Base-by-base conservation (phyloP, 805 yeast species). In the Myxozyma udenii region DNA sequence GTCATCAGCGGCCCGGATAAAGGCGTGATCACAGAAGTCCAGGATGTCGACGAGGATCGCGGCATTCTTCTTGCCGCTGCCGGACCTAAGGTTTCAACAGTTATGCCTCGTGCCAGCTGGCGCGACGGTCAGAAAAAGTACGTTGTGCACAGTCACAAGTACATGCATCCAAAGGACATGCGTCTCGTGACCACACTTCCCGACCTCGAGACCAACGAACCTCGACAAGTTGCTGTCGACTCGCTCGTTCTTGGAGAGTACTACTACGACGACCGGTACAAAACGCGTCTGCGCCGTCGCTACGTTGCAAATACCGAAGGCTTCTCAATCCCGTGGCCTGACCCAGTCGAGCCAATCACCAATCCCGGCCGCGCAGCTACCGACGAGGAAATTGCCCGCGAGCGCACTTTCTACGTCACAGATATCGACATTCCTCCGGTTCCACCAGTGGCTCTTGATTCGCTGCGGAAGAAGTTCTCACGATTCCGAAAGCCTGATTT, bases 261-360 rank as follows among this genome's bases (percentile, higher is more conserved):
- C 45, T 84, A 85, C 65, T 91, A 78, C 67, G 95, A 89, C 64
- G 79, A 78, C 41, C 79, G 84, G 60, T 82, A 84, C 68, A 83
- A 83, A 65, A 75, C 75, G 62, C 78, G 84, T 76, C 70, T 87
- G 73, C 95, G 95, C 26, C 79, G 79, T 53, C 80, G 98, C 68
- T 79, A 80, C 61, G 87, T 90, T 23, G 78, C 78, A 57, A 82
- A 85, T 60, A 83, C 84, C 61, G 79, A 78, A 38, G 77, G 80
- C 46, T 72, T 87, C 47, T 78, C 81, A 22, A 82, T 90, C 45
- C 97, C 97, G 48, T 91, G 95, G 95, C 96, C 96, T 35, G 60
- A 55, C 14, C 77, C 79, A 61, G 90, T 93, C 1, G 80, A 75
- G 30, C 71, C 74, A 0, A 78, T 78, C 16, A 28, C 33, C 9